These are phyloP conservation scores for Corynascus novoguineensis DNA, from an alignment of 495 filamentous ascomycete genomes.

Conservation along the genomic window DNA sequence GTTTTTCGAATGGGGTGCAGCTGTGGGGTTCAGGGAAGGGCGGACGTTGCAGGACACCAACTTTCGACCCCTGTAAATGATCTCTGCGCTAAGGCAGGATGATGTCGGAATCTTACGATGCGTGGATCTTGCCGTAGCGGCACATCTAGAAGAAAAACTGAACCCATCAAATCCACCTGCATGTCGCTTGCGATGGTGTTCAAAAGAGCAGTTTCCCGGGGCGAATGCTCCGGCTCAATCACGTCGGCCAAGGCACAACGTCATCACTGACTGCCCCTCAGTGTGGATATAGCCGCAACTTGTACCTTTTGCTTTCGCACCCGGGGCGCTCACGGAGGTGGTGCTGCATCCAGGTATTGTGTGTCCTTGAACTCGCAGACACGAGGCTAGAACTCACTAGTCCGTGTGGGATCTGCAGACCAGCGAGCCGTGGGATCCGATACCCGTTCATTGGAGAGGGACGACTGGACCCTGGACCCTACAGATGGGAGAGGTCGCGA, in stretches of 20 bases:
- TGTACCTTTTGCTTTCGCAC: neutral
- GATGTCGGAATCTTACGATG: conserved; percentile 10
- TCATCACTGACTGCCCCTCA: too few species aligned
- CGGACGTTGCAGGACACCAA: neutral
- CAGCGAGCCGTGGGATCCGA: neutral
- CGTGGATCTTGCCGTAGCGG: neutral
- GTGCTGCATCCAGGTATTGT: neutral
- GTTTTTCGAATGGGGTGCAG: too few species aligned
- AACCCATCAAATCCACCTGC: too few species aligned
- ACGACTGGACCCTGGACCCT: neutral
- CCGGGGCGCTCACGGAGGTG: too few species aligned
- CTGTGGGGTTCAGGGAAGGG: neutral
- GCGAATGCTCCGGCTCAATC: too few species aligned
- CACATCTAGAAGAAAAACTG: neutral
- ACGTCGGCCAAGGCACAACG: too few species aligned
- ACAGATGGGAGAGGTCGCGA: neutral
- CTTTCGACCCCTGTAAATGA: too few species aligned
- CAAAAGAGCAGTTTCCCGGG: too few species aligned
- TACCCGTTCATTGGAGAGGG: neutral
- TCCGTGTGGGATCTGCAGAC: neutral
- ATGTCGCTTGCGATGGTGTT: too few species aligned
- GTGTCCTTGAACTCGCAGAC: neutral
- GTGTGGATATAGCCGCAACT: too few species aligned
- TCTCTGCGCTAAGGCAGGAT: neutral
- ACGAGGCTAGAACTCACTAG: neutral